Evolutionary conservation across 2,329 filamentous ascomycete genomes (phyloP), one percentile per base, ranked within the genome.

Genomic region (Fusarium humuli): DNA sequence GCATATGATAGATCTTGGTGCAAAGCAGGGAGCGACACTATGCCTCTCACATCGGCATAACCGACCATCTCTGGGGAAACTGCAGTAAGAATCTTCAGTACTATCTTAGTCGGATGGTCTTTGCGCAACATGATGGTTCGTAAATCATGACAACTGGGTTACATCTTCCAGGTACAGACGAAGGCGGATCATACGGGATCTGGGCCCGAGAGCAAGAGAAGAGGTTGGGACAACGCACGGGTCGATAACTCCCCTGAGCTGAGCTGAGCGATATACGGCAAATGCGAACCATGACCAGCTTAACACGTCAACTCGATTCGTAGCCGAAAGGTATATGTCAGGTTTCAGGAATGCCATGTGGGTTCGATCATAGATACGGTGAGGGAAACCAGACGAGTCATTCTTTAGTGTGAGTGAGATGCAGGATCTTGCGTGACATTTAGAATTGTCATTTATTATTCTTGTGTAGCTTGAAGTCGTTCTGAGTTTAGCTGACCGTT

Each of bases 311-410:
- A 50, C 20, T 56, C 48, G 48, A 46, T n/a, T 55, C 30, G 55
- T 57, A 56, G 63, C 44, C 62, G 44, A 67, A 37, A 37, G 34
- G 55, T 32, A 34, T 40, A 34, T 40, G 37, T 40, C 34, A 48
- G 48, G 37, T 48, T 63, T 56, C 27, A 57, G 44, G 18, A 47
- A 30, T 40, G 27, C 50, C 25, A 64, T 64, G 62, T 65, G 62
- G 62, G 32, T 41, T 65, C 60, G 30, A 50, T 55, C 52, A 23
- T 22, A 52, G 61, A 65, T 50, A 65, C 62, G 62, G 62, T 65
- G 62, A 65, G 41, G 54, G 34, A 37, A 30, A 50, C 32, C 11
- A 41, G 52, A 32, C 53, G 40, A 65, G 61, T 47, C 61, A 65
- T 46, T 27, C 10, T 52, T 41, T 16, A 41, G 45, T 53, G 25